phyloP scores from a whole-genome alignment of 2,329 filamentous ascomycete species.

The Metarhizium album region DNA sequence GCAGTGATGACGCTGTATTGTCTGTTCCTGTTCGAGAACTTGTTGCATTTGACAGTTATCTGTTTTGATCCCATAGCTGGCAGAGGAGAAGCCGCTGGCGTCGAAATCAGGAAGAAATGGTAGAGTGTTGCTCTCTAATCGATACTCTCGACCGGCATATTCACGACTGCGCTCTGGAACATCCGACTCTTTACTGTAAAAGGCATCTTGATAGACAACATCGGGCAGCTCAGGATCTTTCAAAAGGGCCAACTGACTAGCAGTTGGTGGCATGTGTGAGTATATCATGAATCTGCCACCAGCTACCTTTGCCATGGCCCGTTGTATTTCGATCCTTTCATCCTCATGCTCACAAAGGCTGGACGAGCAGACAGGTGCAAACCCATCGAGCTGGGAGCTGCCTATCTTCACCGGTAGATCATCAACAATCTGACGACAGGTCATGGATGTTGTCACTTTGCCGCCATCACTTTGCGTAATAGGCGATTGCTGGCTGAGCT shows the following conservation, averaged over 20 bases:
- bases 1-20: slow-evolving; percentile 39
- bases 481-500: slow-evolving; percentile 35
- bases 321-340: slow-evolving; percentile 3
- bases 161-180: slow-evolving; percentile 67
- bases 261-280: slow-evolving; percentile 17
- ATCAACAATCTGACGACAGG: neutral
- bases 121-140: slow-evolving; percentile 60
- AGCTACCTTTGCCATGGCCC: slow-evolving; percentile 1
- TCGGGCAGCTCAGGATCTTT: slow-evolving; percentile 37
- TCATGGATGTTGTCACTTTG: slow-evolving; percentile 3
- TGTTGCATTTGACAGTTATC: slow-evolving; percentile 36
- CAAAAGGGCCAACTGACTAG: slow-evolving; percentile 12
- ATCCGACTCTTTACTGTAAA: slow-evolving; percentile 75
- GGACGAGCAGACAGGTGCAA: neutral
- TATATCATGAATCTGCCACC: slow-evolving; percentile 12
- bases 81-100: slow-evolving; percentile 41
- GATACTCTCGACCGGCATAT: slow-evolving; percentile 82
- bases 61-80: slow-evolving; percentile 42
- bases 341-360: slow-evolving; percentile 1
- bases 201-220: slow-evolving; percentile 73
- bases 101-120: slow-evolving; percentile 77
- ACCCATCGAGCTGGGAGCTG: neutral
- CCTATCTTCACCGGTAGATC: neutral
- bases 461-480: slow-evolving; percentile 38
- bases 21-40: slow-evolving; percentile 39